A percentile compares a stretch with the other conserved stretches of the same genome.
Evolutionary conservation across 768 basidiomycete species (phyloP).

Genomic region (Daedalea quercina): DNA sequence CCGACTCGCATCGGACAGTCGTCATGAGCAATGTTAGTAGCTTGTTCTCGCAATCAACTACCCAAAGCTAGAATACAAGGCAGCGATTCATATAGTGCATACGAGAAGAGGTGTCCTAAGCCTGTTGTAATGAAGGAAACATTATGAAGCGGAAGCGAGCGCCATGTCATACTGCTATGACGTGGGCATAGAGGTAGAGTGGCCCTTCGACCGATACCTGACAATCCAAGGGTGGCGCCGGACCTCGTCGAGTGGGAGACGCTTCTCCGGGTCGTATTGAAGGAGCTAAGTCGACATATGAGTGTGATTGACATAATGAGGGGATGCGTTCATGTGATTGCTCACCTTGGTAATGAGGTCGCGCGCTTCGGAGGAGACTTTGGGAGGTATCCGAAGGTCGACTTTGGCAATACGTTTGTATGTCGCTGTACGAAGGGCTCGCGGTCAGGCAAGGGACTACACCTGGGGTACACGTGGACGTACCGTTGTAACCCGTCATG

Average conservation of each 20-base stretch:
- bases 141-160: too few species aligned
- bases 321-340: neutral
- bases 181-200: slow-evolving; percentile 9
- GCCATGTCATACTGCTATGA: neutral
- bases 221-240: slow-evolving; percentile 84
- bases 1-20: too few species aligned
- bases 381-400: slow-evolving; percentile 50
- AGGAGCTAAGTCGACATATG: slow-evolving; percentile 84
- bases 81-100: too few species aligned
- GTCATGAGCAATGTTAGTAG: too few species aligned
- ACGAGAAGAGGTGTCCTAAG: too few species aligned
- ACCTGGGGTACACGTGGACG: slow-evolving; percentile 17
- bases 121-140: too few species aligned
- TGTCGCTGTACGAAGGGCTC: slow-evolving; percentile 48
- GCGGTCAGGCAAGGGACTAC: neutral
- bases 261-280: slow-evolving; percentile 70
- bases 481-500: slow-evolving; percentile 67
- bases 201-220: slow-evolving; percentile 51
- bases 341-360: slow-evolving; percentile 39
- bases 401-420: slow-evolving; percentile 85
- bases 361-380: slow-evolving; percentile 36
- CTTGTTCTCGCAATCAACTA: too few species aligned
- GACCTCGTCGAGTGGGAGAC: slow-evolving; percentile 70
- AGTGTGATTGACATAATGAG: too few species aligned
- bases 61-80: too few species aligned